phyloP scores from a whole-genome alignment of 2,329 filamentous ascomycete species.

The Zasmidium angulare region DNA sequence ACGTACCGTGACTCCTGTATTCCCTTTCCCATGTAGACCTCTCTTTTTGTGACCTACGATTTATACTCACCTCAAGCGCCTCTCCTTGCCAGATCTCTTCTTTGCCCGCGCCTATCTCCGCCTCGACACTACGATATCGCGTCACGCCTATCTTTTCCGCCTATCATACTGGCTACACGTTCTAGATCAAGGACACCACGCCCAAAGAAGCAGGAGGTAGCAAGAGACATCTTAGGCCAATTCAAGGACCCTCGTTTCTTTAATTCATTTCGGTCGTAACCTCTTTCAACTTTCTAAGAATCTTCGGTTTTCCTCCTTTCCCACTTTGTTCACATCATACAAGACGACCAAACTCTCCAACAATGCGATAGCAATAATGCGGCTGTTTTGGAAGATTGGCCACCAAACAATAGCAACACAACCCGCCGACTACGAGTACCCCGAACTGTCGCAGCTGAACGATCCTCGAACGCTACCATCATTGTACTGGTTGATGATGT shows the following conservation, averaged over 20 bases:
- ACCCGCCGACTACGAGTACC: neutral
- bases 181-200: neutral
- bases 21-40: too few relatives aligned
- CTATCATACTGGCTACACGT: too few relatives aligned
- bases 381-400: too few relatives aligned
- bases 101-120: too few relatives aligned
- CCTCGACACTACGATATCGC: neutral
- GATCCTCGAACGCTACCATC: constrained; percentile 39
- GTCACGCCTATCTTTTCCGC: neutral
- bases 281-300: neutral
- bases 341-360: neutral
- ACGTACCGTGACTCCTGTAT: too few relatives aligned
- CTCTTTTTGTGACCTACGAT: neutral
- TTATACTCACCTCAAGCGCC: neutral
- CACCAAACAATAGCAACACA: neutral
- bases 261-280: constrained; percentile 4
- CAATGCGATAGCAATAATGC: too few relatives aligned
- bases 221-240: neutral
- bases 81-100: too few relatives aligned
- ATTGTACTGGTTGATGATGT: constrained; percentile 44
- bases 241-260: neutral
- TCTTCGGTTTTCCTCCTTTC: neutral
- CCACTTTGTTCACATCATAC: neutral
- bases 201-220: neutral
- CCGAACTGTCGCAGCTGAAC: constrained; percentile 39